A percentile compares a stretch with the other conserved stretches of the same genome.
phyloP scores from a whole-genome alignment of 1,139 yeast genomes.

The Kodamaea sp. region DNA sequence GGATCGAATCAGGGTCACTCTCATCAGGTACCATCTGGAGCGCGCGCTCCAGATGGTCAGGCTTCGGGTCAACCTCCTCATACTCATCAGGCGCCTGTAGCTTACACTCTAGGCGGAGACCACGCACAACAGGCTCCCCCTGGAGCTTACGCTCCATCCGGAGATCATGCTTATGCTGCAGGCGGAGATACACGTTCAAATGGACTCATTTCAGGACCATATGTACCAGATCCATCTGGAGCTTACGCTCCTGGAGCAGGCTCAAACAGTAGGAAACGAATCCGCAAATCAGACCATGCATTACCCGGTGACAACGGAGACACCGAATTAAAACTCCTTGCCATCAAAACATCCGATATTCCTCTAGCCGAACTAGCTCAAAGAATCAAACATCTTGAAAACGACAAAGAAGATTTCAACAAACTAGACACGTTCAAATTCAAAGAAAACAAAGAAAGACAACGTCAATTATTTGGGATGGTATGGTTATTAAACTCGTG shows the following conservation, averaged over 20 bases:
- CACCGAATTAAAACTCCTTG: constrained; percentile 46
- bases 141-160: too few species aligned
- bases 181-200: too few species aligned
- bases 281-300: constrained; percentile 34
- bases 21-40: too few species aligned
- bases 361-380: constrained; percentile 52
- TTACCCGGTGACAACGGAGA: constrained; percentile 44
- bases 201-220: too few species aligned
- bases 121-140: too few species aligned
- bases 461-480: constrained; percentile 77
- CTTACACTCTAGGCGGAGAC: too few species aligned
- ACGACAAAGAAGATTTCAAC: constrained; percentile 17
- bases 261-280: constrained; percentile 25
- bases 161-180: too few species aligned
- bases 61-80: too few species aligned
- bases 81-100: too few species aligned
- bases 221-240: too few species aligned
- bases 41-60: too few species aligned
- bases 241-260: background rate
- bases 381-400: constrained; percentile 46
- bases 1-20: too few species aligned
- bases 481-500: constrained; percentile 75
- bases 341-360: constrained; percentile 38
- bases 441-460: constrained; percentile 47
- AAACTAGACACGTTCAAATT: constrained; percentile 8